Base-by-base conservation (phyloP, 2,329 filamentous ascomycete genomes). In the Diaporthe capsici region DNA sequence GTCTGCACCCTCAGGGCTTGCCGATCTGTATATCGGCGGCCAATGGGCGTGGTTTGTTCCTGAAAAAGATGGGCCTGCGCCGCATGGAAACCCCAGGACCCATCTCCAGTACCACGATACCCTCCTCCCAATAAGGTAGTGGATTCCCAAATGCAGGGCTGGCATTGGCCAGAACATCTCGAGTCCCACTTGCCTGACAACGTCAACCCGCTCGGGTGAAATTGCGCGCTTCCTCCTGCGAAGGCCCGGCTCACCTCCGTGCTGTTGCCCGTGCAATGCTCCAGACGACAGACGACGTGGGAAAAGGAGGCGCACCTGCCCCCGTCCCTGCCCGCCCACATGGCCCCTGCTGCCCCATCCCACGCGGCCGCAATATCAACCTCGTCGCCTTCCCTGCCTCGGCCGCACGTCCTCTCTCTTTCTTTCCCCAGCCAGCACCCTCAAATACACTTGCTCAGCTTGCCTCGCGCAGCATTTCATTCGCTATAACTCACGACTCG, bases 391-490 rank as follows among this genome's bases (percentile, higher is more conserved):
- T 49, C 47, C 70, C 42, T 61, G 28, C 70, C 55, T 72, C 71
- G 37, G 44, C 57, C 57, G 34, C 47, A 72, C 31, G 57, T 60
- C 39, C 51, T 57, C 34, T n/a, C 58, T 70, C 65, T 28, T 55
- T 42, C 49, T n/a, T 39, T 55, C 65, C 65, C 49, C 65, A 70
- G 65, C 49, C 34, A 55, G 65, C 65, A 42, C 65, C 51, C 47
- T 53, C 34, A 31, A 67, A 61, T 28, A 44, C 44, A 47, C 71
- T 71, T 63, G 22, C 71, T 71, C 73, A 72, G 75, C 75, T 71
- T 73, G 75, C 75, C 13, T 75, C 73, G 75, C 53, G 75, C 75
- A 72, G 73, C 75, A 42, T 75, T 76, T 22, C 75, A 75, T 44
- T 76, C 75, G 49, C 65, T 76, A 63, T 28, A 37, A 60, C 42